phyloP scores from a whole-genome alignment of 1,139 yeast species.

The Debaryomyces udenii region DNA sequence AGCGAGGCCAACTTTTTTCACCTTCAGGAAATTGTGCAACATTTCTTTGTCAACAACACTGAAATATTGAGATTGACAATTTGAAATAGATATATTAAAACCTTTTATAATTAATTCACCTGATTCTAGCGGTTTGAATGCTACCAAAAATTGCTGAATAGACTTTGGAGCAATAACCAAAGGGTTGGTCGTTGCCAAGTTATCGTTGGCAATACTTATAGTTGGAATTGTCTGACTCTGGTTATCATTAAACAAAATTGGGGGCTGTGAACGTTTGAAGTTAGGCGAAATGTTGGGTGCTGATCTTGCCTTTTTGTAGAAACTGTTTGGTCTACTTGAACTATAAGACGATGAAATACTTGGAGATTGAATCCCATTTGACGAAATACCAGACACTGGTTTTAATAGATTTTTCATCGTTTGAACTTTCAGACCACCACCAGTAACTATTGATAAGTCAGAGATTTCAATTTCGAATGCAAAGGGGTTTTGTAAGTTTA shows the following conservation, averaged over 20 bases:
- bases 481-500: constrained; percentile 79
- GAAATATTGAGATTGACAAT: constrained; percentile 36
- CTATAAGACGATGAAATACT: constrained; percentile 1
- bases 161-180: constrained; percentile 33
- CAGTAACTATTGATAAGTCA: constrained; percentile 50
- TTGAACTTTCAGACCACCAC: constrained; percentile 29
- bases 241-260: constrained; percentile 2
- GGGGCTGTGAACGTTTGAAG: constrained; percentile 9
- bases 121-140: constrained; percentile 36
- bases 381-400: constrained; percentile 5
- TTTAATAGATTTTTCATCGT: constrained; percentile 26
- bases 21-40: constrained; percentile 18
- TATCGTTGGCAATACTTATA: constrained; percentile 1
- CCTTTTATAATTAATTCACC: constrained; percentile 40
- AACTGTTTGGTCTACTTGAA: not conserved
- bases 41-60: constrained; percentile 32
- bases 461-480: constrained; percentile 69
- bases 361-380: constrained; percentile 3
- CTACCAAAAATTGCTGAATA: constrained; percentile 33
- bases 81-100: constrained; percentile 30
- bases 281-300: constrained; percentile 2
- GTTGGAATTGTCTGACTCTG: constrained; percentile 2
- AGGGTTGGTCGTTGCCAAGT: constrained; percentile 8
- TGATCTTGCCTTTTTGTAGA: not conserved
- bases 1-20: constrained; percentile 17